Percentiles rank a stretch among this genome's conserved stretches.
Conservation (phyloP, 2,329 filamentous ascomycete species). For the Coniella lustricola region DNA sequence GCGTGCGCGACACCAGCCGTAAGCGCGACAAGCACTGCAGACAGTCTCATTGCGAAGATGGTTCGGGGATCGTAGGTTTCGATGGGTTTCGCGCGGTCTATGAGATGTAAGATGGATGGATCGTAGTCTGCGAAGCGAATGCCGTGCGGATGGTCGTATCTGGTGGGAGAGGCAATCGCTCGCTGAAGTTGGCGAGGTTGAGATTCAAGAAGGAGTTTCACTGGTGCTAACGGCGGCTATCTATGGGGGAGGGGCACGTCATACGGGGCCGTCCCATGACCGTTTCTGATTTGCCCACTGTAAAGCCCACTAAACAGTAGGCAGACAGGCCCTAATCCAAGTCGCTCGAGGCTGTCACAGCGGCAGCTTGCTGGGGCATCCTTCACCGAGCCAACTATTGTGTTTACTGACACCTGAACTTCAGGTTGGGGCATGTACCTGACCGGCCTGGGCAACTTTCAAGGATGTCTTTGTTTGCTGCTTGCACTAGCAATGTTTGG, state of each 20-base stretch:
- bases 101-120: not conserved
- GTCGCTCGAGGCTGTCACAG: no score
- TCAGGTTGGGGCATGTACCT: no score
- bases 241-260: slow-evolving; percentile 10
- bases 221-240: slow-evolving; percentile 10
- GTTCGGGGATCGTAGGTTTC: not conserved
- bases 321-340: not conserved
- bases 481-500: no score
- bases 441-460: no score
- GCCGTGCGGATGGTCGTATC: not conserved
- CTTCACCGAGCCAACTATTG: no score
- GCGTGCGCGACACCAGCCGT: slow-evolving; percentile 38
- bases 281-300: slow-evolving; percentile 1
- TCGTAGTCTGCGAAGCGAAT: not conserved
- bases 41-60: slow-evolving; percentile 32
- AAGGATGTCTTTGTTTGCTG: no score
- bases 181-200: not conserved
- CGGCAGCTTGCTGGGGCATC: no score
- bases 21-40: slow-evolving; percentile 36
- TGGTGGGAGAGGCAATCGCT: not conserved
- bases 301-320: not conserved
- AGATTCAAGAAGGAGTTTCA: no score
- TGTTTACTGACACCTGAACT: no score
- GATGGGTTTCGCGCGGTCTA: not conserved
- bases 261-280: slow-evolving; percentile 8